Conservation (phyloP, 2,329 filamentous ascomycete species). For the Fusarium tanahbumbuense region DNA sequence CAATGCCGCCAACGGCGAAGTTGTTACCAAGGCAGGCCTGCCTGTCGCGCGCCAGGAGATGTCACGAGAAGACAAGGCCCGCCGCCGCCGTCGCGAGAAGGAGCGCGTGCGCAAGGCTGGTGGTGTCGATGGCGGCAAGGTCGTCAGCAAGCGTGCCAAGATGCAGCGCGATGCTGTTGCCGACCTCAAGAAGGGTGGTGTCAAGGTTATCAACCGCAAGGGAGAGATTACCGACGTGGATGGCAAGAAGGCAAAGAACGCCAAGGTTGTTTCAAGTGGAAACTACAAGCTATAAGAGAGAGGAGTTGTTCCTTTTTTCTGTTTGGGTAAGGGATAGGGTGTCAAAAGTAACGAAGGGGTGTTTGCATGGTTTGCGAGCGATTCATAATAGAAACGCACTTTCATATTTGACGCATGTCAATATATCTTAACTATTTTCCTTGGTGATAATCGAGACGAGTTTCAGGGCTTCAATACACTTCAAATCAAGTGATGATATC, state of each 20-base stretch:
- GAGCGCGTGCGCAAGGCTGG: slow-evolving; percentile 81
- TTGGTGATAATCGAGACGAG: neutral
- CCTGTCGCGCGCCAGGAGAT: slow-evolving; percentile 87
- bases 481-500: neutral
- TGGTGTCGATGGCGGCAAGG: slow-evolving; percentile 58
- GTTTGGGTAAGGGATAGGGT: slow-evolving; percentile 10
- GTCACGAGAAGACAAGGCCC: slow-evolving; percentile 84
- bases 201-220: slow-evolving; percentile 91
- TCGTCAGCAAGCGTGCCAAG: slow-evolving; percentile 67
- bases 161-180: slow-evolving; percentile 65
- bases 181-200: slow-evolving; percentile 83
- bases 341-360: slow-evolving; percentile 29
- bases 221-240: slow-evolving; percentile 87
- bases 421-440: slow-evolving; percentile 10
- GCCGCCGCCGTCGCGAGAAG: slow-evolving; percentile 83
- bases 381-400: slow-evolving; percentile 40
- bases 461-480: neutral
- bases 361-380: slow-evolving; percentile 38
- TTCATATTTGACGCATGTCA: slow-evolving; percentile 30
- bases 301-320: slow-evolving; percentile 10
- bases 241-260: slow-evolving; percentile 76
- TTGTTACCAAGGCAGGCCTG: slow-evolving; percentile 81
- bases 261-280: slow-evolving; percentile 64
- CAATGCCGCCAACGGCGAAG: slow-evolving; percentile 72
- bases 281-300: slow-evolving; percentile 69